A percentile compares a stretch with the other conserved stretches of the same genome.
Evolutionary conservation across 2,329 filamentous ascomycete genomes (phyloP).

Genomic region (Clonostachys byssicola): DNA sequence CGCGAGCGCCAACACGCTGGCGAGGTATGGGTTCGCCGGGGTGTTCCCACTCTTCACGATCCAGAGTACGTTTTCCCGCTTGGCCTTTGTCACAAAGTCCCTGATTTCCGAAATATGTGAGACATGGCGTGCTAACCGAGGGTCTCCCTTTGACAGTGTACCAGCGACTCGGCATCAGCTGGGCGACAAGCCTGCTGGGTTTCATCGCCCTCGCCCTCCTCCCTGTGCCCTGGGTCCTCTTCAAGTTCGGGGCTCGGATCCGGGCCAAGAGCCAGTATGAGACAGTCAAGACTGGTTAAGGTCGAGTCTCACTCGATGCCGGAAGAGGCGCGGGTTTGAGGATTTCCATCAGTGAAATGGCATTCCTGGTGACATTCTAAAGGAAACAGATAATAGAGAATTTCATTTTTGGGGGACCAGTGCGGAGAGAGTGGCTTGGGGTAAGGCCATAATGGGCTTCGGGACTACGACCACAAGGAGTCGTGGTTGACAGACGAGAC

Average conservation of each 20-base stretch:
- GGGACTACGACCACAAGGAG: too few species aligned
- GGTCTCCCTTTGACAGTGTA: slow-evolving; percentile 27
- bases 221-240: slow-evolving; percentile 49
- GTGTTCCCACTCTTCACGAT: slow-evolving; percentile 59
- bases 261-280: slow-evolving; percentile 33
- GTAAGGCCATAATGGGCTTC: too few species aligned
- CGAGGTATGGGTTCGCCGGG: slow-evolving; percentile 49
- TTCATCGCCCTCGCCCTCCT: slow-evolving; percentile 42
- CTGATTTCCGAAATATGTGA: too few species aligned
- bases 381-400: too few species aligned
- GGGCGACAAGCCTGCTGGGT: slow-evolving; percentile 40
- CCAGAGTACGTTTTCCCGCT: slow-evolving; percentile 39
- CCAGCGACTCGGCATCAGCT: slow-evolving; percentile 32
- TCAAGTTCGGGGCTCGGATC: slow-evolving; percentile 38
- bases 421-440: too few species aligned
- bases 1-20: slow-evolving; percentile 53
- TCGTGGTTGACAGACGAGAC: too few species aligned
- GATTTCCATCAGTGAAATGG: too few species aligned
- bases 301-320: too few species aligned
- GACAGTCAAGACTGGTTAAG: slow-evolving; percentile 17
- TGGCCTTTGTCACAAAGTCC: neutral
- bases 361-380: too few species aligned
- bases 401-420: too few species aligned
- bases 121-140: too few species aligned
- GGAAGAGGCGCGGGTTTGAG: too few species aligned